phyloP scores from a whole-genome alignment of 441 rosid species.

The Croton setiger region DNA sequence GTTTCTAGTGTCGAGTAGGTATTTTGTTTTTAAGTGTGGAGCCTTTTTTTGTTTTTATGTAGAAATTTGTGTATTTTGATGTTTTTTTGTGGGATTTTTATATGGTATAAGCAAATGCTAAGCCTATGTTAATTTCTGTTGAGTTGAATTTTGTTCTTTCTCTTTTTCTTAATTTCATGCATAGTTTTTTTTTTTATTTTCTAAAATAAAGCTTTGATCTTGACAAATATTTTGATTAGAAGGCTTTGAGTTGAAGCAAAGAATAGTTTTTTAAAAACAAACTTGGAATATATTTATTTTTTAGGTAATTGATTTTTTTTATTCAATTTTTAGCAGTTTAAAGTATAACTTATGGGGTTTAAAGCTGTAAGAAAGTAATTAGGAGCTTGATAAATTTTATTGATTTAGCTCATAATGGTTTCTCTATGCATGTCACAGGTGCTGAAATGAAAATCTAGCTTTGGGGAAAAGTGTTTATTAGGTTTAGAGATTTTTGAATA shows the following conservation, averaged over 20 bases:
- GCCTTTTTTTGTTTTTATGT: background rate
- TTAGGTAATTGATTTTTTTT: background rate
- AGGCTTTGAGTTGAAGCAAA: background rate
- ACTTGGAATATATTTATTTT: background rate
- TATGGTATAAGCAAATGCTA: slow-evolving; percentile 11
- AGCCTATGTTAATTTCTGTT: background rate
- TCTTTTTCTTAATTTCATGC: background rate
- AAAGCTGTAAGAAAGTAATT: background rate
- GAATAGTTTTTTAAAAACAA: background rate
- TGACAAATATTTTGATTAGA: background rate
- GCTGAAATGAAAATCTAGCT: slow-evolving; percentile 23
- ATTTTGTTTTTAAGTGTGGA: background rate
- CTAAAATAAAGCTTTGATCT: slow-evolving; percentile 18
- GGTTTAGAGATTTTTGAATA: slow-evolving; percentile 12
- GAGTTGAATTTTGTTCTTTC: background rate
- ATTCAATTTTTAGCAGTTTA: background rate
- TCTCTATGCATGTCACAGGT: slow-evolving; percentile 24
- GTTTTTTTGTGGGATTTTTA: slow-evolving; percentile 2
- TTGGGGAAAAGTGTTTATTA: slow-evolving; percentile 17
- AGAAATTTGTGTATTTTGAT: background rate
- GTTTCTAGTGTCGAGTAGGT: background rate
- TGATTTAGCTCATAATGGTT: background rate
- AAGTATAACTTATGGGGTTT: background rate
- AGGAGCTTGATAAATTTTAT: background rate
- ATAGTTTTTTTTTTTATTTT: background rate